Evolutionary conservation across 192 early-diverging fungal genomes (phyloP).

Genomic region (Linnemannia schmuckeri): DNA sequence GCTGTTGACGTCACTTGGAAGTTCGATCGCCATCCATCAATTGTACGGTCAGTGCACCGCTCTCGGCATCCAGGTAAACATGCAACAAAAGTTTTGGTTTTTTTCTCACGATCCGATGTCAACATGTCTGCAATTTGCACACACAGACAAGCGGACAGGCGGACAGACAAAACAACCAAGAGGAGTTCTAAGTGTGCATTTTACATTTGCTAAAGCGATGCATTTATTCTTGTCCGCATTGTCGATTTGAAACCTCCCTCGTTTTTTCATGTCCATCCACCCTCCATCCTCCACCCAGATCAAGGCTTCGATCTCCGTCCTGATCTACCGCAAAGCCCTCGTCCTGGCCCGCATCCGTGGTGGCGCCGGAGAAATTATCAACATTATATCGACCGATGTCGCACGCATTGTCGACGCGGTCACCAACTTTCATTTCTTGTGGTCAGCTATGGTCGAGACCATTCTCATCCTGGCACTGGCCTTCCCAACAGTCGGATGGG

Average conservation of each 20-base stretch:
- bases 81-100: background rate
- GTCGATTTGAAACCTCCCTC: background rate
- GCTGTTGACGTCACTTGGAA: conserved; percentile 59
- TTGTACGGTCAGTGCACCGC: conserved; percentile 36
- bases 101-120: background rate
- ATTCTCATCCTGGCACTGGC: conserved; percentile 62
- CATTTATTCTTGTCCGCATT: background rate
- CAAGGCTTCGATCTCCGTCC: conserved; percentile 70
- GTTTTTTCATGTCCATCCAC: background rate
- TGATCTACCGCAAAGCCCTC: conserved; percentile 77
- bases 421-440: conserved; percentile 72
- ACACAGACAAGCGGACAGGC: no score
- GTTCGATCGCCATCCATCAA: conserved; percentile 44
- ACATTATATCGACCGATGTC: conserved; percentile 75
- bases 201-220: background rate
- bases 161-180: background rate
- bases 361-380: conserved; percentile 77
- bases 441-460: conserved; percentile 70
- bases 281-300: conserved; percentile 28
- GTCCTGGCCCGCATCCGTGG: conserved; percentile 69
- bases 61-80: conserved; percentile 39
- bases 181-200: background rate
- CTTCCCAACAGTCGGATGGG: conserved; percentile 59
- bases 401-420: conserved; percentile 72
- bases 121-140: background rate